Base-by-base conservation (phyloP, 2,329 filamentous ascomycete genomes). In the Trichothecium sympodiale region DNA sequence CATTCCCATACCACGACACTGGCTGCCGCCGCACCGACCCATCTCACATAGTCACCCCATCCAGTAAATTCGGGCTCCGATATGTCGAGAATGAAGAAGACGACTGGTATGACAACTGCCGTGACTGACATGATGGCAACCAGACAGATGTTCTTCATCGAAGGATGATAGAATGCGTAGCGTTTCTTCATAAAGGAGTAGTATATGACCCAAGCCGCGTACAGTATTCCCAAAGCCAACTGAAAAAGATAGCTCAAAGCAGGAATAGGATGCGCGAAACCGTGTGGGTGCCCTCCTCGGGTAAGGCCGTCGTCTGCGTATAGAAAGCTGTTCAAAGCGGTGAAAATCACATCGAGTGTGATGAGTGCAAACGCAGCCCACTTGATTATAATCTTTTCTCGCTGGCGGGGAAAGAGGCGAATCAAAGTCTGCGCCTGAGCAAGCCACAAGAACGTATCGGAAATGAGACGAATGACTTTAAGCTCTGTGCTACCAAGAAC, bases 1-100 rank as follows among this genome's bases (percentile, higher is more conserved):
- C 88, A 95, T 57, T 95, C 88, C 88, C 88, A 95, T 3, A 95
- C 88, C 16, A 94, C 84, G n/a, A 94, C 88, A 59, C 86, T 94
- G 18, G 88, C 88, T 2, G 87, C 87, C 0, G 88, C 87, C 2
- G 87, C 87, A 33, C 88, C 88, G n/a, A 94, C 88, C 88, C 88
- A 95, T 49, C 87, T 71, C 31, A 94, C 88, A 52, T 94, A 95
- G 51, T 94, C 88, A 52, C 88, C 88, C 88, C 88, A 95, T 8
- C 83, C 85, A 28, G 84, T 84, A 41, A 94, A 80, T 41, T 85
- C 78, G 17, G 85, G 81, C 49, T 89, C 80, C 8, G 81, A 80
- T 33, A 95, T 87, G 53, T 95, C 88, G 46, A 93, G 67, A 39
- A 94, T 83, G 55, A 95, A 95, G 55, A 95, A 95, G 4, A 94